Evolutionary conservation across 169 alveolate species (phyloP), one percentile per base, ranked within the genome.

Genomic region (Perkinsus marinus): DNA sequence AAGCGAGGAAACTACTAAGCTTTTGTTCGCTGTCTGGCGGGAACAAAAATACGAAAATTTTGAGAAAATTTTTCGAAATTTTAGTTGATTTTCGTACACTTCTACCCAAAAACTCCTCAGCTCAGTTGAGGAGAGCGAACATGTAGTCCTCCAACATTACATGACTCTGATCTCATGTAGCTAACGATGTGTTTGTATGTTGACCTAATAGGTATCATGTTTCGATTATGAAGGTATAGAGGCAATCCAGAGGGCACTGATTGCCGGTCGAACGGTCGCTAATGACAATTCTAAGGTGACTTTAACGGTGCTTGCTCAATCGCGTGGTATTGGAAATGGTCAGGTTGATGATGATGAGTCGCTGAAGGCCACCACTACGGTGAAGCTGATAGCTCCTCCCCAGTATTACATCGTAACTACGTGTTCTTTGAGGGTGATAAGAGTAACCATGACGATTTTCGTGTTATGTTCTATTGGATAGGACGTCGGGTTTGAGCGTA

Each of bases 221-320:
- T 97, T 96, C 92, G 97, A 98, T 26, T 97, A 96, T 92, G 99
- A 98, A 90, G 99, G 99, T 38, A 97, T 98, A 43, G 99, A 98
- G 92, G 99, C 99, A n/a, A 98, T 98, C 69, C 97, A 97, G 94
- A 97, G 92, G 43, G 98, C 99, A 37, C 95, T 98, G 39, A 92
- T 93, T 39, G 96, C 79, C 34, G 79, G 79, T 16, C 79, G 79
- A 26, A 57, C 96, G 39, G 99, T 94, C n/a, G 94, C 90, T 5
- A 46, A 91, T 30, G 93, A 68, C 39, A 90, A 93, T n/a, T 43
- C 91, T 36, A 68, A n/a, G 30, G 39, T 41, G 38, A 34, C 68
- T 68, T 90, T 91, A 13, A 57, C 93, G 91, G 96, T n/a, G n/a
- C n/a, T n/a, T n/a, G n/a, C n/a, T n/a, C n/a, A n/a, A n/a, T n/a